A percentile compares a stretch with the other conserved stretches of the same genome.
Evolutionary conservation across 2,329 filamentous ascomycete species (phyloP).

Genomic region (Alternaria metachromatica): DNA sequence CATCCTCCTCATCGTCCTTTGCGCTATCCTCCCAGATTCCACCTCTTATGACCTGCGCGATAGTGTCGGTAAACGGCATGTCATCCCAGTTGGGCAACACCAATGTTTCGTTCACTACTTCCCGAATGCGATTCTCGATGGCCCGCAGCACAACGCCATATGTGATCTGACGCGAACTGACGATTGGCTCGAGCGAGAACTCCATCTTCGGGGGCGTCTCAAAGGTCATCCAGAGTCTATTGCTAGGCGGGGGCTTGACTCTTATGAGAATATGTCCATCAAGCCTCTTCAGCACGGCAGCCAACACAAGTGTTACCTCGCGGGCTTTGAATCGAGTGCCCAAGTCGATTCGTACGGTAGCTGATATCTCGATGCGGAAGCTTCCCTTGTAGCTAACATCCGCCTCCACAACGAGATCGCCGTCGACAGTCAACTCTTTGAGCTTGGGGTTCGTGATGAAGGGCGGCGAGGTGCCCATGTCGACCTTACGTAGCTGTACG

Average conservation of each 20-base stretch:
- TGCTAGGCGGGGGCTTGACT: slow-evolving; percentile 94
- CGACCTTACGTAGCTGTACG: slow-evolving; percentile 80
- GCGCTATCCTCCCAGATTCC: slow-evolving; percentile 71
- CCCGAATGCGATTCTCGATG: slow-evolving; percentile 93
- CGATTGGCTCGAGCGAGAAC: slow-evolving; percentile 92
- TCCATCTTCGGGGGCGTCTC: slow-evolving; percentile 93
- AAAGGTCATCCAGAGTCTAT: slow-evolving; percentile 95
- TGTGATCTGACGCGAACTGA: slow-evolving; percentile 93
- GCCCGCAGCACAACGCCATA: slow-evolving; percentile 90
- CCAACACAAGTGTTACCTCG: slow-evolving; percentile 87
- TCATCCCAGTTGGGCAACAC: slow-evolving; percentile 97
- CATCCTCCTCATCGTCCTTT: slow-evolving; percentile 19
- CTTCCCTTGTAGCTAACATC: slow-evolving; percentile 90
- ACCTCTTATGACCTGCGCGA: slow-evolving; percentile 78
- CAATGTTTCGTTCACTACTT: slow-evolving; percentile 89
- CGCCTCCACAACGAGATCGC: slow-evolving; percentile 84
- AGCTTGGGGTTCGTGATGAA: slow-evolving; percentile 88
- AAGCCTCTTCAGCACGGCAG: slow-evolving; percentile 81
- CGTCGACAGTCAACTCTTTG: slow-evolving; percentile 88
- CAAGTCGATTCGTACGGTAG: slow-evolving; percentile 90
- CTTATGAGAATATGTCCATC: slow-evolving; percentile 85
- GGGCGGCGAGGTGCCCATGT: slow-evolving; percentile 85
- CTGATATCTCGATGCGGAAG: slow-evolving; percentile 86
- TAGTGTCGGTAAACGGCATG: slow-evolving; percentile 84
- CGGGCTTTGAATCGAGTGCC: slow-evolving; percentile 86